Evolutionary conservation across 768 basidiomycete species (phyloP), one percentile per base, ranked within the genome.

Genomic region (Cubamyces lactineus): DNA sequence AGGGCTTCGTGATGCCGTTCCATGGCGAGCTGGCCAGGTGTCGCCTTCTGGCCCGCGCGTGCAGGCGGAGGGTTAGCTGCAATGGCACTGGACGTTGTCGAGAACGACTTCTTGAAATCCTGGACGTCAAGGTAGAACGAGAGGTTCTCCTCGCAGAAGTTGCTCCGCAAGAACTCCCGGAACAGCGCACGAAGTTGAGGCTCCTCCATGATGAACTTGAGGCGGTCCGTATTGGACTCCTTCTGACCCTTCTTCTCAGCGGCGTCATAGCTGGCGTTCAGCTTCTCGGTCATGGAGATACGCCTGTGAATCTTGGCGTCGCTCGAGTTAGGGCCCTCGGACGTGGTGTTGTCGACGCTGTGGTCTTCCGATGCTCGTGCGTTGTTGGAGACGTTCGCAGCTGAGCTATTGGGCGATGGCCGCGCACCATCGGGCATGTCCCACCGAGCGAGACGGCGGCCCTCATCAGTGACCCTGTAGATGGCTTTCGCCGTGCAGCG

Each of bases 111-210:
- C 77, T 94, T 96, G 80, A 99, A 97, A 73, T 99, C 97, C 73
- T 94, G 85, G 2, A 98, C 96, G 71, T 99, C 97, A 58, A 98
- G 74, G 92, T 94, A 99, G 78, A 98, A 99, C 49, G 90, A 89
- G 66, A 99, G 78, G 73, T 99, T 99, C 80, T 99, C 97, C 72
- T 99, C 97, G 77, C 94, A 98, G 73, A 97, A 98, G 74, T 98
- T 98, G 58, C 86, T 82, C 34, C 93, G 85, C 57, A 99, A 76
- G 79, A 95, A 96, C 66, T 98, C 97, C 61, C 97, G 88, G 84
- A 99, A 99, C 52, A 98, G 79, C 2, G 86, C 84, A 15, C 97
- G 86, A 40, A 96, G 79, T 30, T 89, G 88, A 0, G 96, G 92
- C 64, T 98, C 94, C 64, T 96, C 96, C 23, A 99, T 84, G 65